Base-by-base conservation (phyloP, 352 stramenopile genomes). In the Pythium grandisporangium region DNA sequence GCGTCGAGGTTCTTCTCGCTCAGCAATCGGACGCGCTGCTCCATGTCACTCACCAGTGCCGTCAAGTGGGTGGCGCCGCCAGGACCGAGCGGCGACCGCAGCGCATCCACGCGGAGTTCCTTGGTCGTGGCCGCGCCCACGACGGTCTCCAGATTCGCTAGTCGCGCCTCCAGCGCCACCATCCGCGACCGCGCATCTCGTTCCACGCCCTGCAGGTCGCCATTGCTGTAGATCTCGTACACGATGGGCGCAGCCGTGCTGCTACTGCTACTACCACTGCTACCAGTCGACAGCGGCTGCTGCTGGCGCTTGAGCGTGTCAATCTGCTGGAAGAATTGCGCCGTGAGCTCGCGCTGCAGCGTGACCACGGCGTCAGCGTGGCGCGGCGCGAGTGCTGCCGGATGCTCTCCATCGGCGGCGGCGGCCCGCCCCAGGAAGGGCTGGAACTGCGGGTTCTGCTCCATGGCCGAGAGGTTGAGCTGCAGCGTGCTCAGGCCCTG, bases 191-290 rank as follows among this genome's bases (percentile, higher is more conserved):
- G 82, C 24, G 70, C 69, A 36, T 84, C 72, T n/a, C 58, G 58
- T 30, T 85, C 75, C 11, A 83, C 61, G 6, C 67, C 66, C 47
- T 84, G 75, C 23, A 84, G 49, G 58, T 88, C 75, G 13, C 71
- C 71, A 30, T 76, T 85, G 54, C 68, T 85, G 64, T 72, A 88
- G 37, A 88, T 82, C 53, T 88, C 75, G 54, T 88, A 88, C 40
- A 85, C 66, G 39, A 88, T 81, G 3, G 66, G 60, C 4, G 70
- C 61, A n/a, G 19, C 12, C 12, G 37, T 32, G 30, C 17, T 21
- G 6, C 20, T 20, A 38, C 27, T 23, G 20, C 13, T 29, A 16
- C n/a, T n/a, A n/a, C n/a, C n/a, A n/a, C n/a, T n/a, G n/a, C n/a
- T n/a, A 22, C 16, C 30, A 25, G 29, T 16, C 5, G 48, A 56